Evolutionary conservation across 1,139 yeast genomes (phyloP), one percentile per base, ranked within the genome.

Genomic region (Kurtzmaniella natalensis): DNA sequence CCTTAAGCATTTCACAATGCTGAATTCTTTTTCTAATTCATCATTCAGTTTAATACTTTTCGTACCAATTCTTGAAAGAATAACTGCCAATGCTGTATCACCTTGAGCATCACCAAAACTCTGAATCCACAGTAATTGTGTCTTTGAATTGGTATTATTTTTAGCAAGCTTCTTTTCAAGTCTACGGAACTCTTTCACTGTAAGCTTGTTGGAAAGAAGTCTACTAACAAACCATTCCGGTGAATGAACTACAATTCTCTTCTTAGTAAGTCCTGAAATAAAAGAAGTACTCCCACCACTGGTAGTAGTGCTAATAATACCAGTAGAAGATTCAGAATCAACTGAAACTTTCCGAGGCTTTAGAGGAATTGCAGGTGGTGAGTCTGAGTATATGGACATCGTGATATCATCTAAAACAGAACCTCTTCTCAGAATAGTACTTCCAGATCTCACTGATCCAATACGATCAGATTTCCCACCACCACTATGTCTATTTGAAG

Each of bases 31-130:
- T 35, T 68, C 72, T 28, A 68, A 64, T 38, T 68, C 73, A 23
- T 67, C 72, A 39, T 69, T 67, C 28, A 64, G 61, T 44, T 69
- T 69, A 37, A 68, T 66, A 41, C 70, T 64, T 42, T 66, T 65
- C 39, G 58, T 64, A 42, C 64, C 66, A 25, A 67, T 56, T 31
- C 70, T 48, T 2, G 65, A 49, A 24, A 69, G 57, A 10, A 64
- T 55, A 5, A 65, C 72, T 1, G 70, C 57, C 16, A 69, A 51
- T 0, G 74, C 74, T 9, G 70, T 58, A 36, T 68, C 74, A 17
- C 74, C 75, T 43, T 69, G 73, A 2, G 62, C 61, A 11, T 53
- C 55, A 14, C 56, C 50, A 42, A 69, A 69, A 7, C 45, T 47
- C 27, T 47, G 51, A 3, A 57, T 48, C 72, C 72, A 68, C n/a